These are phyloP conservation scores for Musa acuminata DNA, from an alignment of 176 grass and related monocot species.

Conservation along the genomic window DNA sequence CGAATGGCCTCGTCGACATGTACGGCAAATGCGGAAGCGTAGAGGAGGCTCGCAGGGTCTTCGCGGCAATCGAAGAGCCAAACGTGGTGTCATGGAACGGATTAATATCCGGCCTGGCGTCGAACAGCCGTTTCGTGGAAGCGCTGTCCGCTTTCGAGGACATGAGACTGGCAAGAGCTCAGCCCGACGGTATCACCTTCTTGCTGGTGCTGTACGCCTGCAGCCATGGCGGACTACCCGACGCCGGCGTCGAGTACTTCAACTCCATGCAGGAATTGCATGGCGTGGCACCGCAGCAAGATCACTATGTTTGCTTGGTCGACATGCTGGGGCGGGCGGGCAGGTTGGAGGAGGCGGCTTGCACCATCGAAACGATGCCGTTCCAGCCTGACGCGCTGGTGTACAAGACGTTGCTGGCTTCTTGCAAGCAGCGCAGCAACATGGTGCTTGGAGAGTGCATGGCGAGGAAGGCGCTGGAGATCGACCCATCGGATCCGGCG, in stretches of 20 bases:
- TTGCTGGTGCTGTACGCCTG: slow-evolving; percentile 52
- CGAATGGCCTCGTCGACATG: slow-evolving; percentile 71
- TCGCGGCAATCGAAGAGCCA: slow-evolving; percentile 46
- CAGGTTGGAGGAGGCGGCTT: slow-evolving; percentile 45
- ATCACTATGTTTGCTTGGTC: slow-evolving; percentile 54
- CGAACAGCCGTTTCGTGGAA: slow-evolving; percentile 29
- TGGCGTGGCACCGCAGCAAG: slow-evolving; percentile 42
- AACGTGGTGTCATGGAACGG: slow-evolving; percentile 63
- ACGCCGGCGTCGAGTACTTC: slow-evolving; percentile 61
- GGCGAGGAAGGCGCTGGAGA: slow-evolving; percentile 27
- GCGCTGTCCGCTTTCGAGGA: slow-evolving; percentile 68
- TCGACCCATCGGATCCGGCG: slow-evolving; percentile 24
- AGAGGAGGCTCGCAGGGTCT: slow-evolving; percentile 44
- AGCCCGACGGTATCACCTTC: slow-evolving; percentile 62
- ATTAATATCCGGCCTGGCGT: slow-evolving; percentile 42
- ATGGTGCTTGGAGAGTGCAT: slow-evolving; percentile 32
- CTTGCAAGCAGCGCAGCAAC: slow-evolving; percentile 31
- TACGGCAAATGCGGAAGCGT: slow-evolving; percentile 68
- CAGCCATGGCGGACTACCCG: slow-evolving; percentile 32
- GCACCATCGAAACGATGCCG: slow-evolving; percentile 34
- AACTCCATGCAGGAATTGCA: slow-evolving; percentile 43
- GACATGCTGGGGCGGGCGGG: slow-evolving; percentile 60
- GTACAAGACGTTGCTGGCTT: slow-evolving; percentile 36
- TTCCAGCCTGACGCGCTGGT: slow-evolving; percentile 25
- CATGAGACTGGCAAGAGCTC: slow-evolving; percentile 45